Evolutionary conservation across 1,284 basidiomycete genomes (phyloP), one percentile per base, ranked within the genome.

Genomic region (Dichomitus squalens): DNA sequence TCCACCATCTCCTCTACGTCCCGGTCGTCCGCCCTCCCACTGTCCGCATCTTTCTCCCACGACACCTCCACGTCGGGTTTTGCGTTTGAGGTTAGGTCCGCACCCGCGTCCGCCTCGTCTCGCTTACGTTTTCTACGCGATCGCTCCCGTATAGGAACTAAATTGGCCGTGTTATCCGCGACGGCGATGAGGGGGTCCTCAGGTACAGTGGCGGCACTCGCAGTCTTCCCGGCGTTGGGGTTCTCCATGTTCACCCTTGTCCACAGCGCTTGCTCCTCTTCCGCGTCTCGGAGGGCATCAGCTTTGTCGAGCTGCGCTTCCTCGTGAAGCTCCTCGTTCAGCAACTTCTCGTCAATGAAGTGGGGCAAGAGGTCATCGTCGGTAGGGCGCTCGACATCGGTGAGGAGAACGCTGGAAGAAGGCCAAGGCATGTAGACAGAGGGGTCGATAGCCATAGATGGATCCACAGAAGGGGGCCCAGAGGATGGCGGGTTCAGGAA

Each of bases 291-390:
- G 27, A 44, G 54, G 48, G 54, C 49, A 62, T 88, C 86, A 53
- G 59, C 53, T 31, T 60, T 53, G 40, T 87, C 79, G 38, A 82
- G 61, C 18, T 68, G 66, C 3, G 72, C 73, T 21, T 88, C 86
- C 20, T 80, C 80, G 7, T 70, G 57, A 25, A 87, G 63, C 68
- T 83, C 84, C 1, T 62, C 66, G 7, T 66, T 59, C 20, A 85
- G 57, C 16, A 65, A 73, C 21, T 75, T 76, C n/a, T 78, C 73
- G 55, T 86, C 77, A 3, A 73, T 75, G 43, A 76, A 74, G 3
- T 70, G 61, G 7, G 76, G 60, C 61, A 84, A 68, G 14, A 78
- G 59, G 1, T 67, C 53, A 2, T 72, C 73, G 0, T 70, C 70
- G 20, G 60, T 55, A 0, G 57, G 38, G 0, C 52, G 55, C 43